These are phyloP conservation scores for Fimicolochytrium jonesii DNA, from an alignment of 192 early-diverging fungal species.

Conservation along the genomic window DNA sequence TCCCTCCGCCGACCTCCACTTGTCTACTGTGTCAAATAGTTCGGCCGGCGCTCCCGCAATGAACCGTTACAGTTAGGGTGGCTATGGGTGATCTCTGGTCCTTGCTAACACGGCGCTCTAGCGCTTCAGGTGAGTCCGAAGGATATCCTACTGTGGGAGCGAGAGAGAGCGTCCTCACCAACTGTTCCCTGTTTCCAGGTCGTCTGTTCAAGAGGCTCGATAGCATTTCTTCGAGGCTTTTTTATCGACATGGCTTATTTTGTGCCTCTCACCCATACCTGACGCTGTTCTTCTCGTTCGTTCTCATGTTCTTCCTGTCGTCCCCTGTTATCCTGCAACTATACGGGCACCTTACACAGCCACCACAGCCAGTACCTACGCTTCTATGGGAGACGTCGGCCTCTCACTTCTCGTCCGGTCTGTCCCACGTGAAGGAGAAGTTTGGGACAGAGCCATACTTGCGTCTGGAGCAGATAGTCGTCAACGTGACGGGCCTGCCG, in stretches of 20 bases:
- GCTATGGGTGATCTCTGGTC: no score
- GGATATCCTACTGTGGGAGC: no score
- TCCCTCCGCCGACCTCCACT: no score
- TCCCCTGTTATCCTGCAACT: conserved; percentile 48
- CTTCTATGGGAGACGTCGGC: conserved; percentile 42
- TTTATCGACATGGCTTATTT: conserved; percentile 60
- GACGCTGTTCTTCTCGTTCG: conserved; percentile 46
- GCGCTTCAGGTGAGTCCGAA: no score
- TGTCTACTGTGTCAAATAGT: no score
- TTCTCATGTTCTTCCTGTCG: conserved; percentile 54
- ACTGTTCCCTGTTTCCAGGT: no score
- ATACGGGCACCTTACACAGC: conserved; percentile 10
- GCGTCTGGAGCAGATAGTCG: conserved; percentile 36
- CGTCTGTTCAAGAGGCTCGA: no score
- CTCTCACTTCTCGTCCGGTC: no score
- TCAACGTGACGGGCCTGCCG: conserved; percentile 18
- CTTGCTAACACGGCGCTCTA: no score
- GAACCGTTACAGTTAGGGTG: no score
- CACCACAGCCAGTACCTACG: conserved; percentile 13
- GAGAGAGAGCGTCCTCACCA: no score
- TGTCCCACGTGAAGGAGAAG: conserved; percentile 24
- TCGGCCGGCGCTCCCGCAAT: no score
- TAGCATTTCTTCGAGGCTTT: conserved; percentile 35
- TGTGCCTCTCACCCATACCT: conserved; percentile 60
- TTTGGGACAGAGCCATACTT: conserved; percentile 28